phyloP scores from a whole-genome alignment of 176 grass and related monocot genomes.

The Paspalum notatum region DNA sequence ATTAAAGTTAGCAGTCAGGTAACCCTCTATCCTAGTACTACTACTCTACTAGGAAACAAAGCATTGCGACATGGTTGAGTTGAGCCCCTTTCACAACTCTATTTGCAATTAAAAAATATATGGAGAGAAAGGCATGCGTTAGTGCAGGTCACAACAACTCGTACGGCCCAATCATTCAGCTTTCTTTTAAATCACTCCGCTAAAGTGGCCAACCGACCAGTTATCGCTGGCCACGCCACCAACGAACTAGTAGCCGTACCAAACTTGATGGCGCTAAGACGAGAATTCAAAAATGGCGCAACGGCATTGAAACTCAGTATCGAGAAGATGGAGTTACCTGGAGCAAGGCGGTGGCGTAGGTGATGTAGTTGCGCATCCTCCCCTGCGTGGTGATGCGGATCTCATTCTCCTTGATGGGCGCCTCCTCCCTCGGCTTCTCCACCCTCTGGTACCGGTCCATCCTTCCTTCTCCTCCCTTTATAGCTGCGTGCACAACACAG shows the following conservation, averaged over 20 bases:
- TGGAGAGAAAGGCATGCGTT: not conserved
- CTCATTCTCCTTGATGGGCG: constrained; percentile 98
- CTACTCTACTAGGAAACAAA: not conserved
- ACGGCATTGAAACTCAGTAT: not conserved
- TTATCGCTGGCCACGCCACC: not conserved
- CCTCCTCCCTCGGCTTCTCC: constrained; percentile 95
- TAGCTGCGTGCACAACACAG: constrained; percentile 11
- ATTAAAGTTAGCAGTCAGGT: not conserved
- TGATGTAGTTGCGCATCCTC: constrained; percentile 99
- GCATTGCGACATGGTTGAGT: not conserved
- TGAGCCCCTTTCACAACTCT: not conserved
- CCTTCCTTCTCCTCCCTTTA: not conserved
- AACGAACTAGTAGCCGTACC: not conserved
- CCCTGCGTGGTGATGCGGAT: constrained; percentile 98
- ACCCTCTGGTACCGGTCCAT: constrained; percentile 99
- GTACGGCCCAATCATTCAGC: constrained; percentile 40
- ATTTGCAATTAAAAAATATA: not conserved
- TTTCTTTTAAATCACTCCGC: constrained; percentile 17
- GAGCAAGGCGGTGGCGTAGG: constrained; percentile 86
- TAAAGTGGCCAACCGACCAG: not conserved
- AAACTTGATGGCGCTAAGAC: constrained; percentile 28
- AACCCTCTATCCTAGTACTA: not conserved
- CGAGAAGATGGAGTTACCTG: constrained; percentile 50
- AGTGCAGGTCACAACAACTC: not conserved
- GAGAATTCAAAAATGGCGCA: constrained; percentile 20